Conservation (phyloP, 768 basidiomycete species). For the Kwoniella mangroviensis region DNA sequence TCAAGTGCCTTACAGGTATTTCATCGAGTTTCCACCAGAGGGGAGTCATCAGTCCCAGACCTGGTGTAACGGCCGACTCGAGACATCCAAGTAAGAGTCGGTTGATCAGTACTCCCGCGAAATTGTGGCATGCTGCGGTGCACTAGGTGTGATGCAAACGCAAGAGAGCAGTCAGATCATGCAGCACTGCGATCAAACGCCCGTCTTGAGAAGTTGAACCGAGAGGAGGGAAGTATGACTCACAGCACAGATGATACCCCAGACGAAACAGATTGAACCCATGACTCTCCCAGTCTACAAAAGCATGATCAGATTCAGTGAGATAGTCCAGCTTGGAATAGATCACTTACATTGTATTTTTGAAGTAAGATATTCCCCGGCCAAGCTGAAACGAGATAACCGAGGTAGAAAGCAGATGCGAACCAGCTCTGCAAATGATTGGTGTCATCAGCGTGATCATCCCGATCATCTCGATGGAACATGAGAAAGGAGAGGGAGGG, state of each 20-base stretch:
- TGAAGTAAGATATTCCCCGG: constrained; percentile 9
- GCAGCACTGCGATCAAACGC: no score
- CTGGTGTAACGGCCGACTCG: constrained; percentile 56
- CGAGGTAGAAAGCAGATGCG: constrained; percentile 18
- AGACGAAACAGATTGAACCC: constrained; percentile 49
- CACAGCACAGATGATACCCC: constrained; percentile 52
- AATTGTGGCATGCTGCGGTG: constrained; percentile 47
- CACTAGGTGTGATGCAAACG: constrained; percentile 25
- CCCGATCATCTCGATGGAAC: background rate
- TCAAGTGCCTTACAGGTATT: constrained; percentile 50
- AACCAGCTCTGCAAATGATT: constrained; percentile 4
- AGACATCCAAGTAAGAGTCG: constrained; percentile 52
- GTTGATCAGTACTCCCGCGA: constrained; percentile 49
- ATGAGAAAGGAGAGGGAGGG: background rate
- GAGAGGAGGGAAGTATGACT: background rate
- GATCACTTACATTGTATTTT: constrained; percentile 2
- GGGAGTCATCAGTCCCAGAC: constrained; percentile 55
- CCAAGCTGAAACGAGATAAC: constrained; percentile 15
- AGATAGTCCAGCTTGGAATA: background rate
- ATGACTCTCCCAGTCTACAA: constrained; percentile 7
- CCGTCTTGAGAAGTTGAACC: no score
- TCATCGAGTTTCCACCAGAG: constrained; percentile 56
- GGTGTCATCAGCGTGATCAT: background rate
- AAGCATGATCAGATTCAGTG: background rate
- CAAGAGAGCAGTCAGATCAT: no score